A percentile compares a stretch with the other conserved stretches of the same genome.
These are phyloP conservation scores for Salix viminalis DNA, from an alignment of 345 rosid species.

Conservation along the genomic window DNA sequence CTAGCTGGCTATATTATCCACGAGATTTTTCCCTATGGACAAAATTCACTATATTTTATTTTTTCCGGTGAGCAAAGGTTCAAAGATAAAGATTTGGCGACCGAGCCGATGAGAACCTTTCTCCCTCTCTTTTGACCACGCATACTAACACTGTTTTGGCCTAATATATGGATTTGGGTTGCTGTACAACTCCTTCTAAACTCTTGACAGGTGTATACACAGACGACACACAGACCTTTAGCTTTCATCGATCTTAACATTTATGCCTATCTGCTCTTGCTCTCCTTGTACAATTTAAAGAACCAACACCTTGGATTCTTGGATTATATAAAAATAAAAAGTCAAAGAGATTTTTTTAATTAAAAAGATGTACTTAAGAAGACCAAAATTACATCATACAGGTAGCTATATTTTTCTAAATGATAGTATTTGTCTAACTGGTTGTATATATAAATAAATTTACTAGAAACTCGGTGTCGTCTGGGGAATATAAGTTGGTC, in stretches of 20 bases:
- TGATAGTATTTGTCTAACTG: too few species aligned
- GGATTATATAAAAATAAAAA: too few species aligned
- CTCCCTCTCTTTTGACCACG: conserved; percentile 10
- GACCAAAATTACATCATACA: background rate
- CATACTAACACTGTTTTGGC: conserved; percentile 30
- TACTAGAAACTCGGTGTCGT: too few species aligned
- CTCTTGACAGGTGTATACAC: background rate
- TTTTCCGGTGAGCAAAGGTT: conserved; percentile 13
- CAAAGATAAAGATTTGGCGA: conserved; percentile 38
- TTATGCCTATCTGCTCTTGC: background rate
- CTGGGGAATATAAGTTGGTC: too few species aligned
- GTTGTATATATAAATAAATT: too few species aligned
- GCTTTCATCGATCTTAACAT: too few species aligned
- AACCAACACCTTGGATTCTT: background rate
- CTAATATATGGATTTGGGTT: conserved; percentile 12
- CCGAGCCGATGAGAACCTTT: conserved; percentile 36
- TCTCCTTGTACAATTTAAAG: background rate
- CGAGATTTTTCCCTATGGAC: background rate
- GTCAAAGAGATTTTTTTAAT: too few species aligned
- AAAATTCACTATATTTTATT: background rate
- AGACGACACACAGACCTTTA: background rate
- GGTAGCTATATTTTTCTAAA: too few species aligned
- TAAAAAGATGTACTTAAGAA: too few species aligned
- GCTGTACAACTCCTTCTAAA: conserved; percentile 34
- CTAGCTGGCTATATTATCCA: background rate